A percentile compares a stretch with the other conserved stretches of the same genome.
Conservation (phyloP, 2,329 filamentous ascomycete species). For the Botryosphaeria dothidea region DNA sequence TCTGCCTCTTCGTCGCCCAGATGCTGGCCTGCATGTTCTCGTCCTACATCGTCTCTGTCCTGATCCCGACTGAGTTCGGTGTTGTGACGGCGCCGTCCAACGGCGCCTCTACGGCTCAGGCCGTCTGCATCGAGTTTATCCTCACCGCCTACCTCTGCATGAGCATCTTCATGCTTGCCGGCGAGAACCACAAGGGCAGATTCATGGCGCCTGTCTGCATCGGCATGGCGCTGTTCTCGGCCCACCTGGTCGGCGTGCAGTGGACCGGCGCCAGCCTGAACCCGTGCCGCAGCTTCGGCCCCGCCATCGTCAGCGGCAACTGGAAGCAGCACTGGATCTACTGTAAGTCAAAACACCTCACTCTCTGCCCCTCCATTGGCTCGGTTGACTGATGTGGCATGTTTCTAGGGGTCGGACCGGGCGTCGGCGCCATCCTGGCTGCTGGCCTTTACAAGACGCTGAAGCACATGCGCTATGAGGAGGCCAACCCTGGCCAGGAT, state of each 20-base stretch:
- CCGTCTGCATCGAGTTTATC: constrained; percentile 53
- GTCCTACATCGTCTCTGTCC: constrained; percentile 45
- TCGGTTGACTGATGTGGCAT: neutral
- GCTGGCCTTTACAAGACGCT: constrained; percentile 52
- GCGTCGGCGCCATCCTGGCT: constrained; percentile 49
- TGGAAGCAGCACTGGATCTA: constrained; percentile 56
- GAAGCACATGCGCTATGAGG: constrained; percentile 42
- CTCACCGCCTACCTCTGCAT: constrained; percentile 52
- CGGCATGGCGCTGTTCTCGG: constrained; percentile 49
- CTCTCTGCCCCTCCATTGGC: too few species aligned
- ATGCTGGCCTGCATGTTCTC: constrained; percentile 48
- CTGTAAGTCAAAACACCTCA: too few species aligned
- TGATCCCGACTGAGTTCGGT: constrained; percentile 48
- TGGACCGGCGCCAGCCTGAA: constrained; percentile 52
- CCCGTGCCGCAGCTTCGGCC: constrained; percentile 51
- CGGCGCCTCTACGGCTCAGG: constrained; percentile 44
- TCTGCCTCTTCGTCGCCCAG: constrained; percentile 47
- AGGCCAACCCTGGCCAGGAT: constrained; percentile 39
- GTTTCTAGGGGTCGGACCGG: constrained; percentile 40
- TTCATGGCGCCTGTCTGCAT: constrained; percentile 44
- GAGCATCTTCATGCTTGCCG: constrained; percentile 50
- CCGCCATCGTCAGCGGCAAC: constrained; percentile 45
- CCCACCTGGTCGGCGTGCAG: constrained; percentile 37
- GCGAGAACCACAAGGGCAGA: constrained; percentile 42
- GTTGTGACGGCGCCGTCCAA: constrained; percentile 47